Percentiles rank a stretch among this genome's conserved stretches.
Conservation (phyloP, 1,139 yeast species). For the Wickerhamomyces sp. region DNA sequence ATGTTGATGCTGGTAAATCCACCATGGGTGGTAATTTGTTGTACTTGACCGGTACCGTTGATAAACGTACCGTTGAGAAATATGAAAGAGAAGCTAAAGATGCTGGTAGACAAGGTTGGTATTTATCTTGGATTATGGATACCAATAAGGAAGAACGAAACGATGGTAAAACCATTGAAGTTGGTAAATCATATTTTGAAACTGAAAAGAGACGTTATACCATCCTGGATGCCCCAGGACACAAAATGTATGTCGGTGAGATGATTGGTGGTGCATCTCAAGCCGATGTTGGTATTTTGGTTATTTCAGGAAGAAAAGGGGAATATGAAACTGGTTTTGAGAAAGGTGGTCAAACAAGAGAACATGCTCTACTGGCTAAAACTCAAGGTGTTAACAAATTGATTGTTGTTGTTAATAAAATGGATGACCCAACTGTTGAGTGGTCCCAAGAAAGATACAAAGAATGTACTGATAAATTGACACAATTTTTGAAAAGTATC, state of each 20-base stretch:
- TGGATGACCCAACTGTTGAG: slow-evolving; percentile 95
- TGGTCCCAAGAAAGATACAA: slow-evolving; percentile 97
- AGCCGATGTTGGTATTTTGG: slow-evolving; percentile 96
- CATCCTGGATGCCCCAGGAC: slow-evolving; percentile 98
- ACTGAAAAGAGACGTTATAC: slow-evolving; percentile 98
- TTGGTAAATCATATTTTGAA: slow-evolving; percentile 95
- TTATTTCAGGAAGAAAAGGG: slow-evolving; percentile 97
- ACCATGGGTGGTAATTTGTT: slow-evolving; percentile 98
- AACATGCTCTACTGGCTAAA: slow-evolving; percentile 95
- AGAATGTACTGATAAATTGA: slow-evolving; percentile 86
- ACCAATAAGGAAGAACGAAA: slow-evolving; percentile 97
- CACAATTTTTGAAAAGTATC: slow-evolving; percentile 75
- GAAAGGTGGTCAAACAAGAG: slow-evolving; percentile 98
- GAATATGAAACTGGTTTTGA: slow-evolving; percentile 99
- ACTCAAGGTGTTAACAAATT: slow-evolving; percentile 96
- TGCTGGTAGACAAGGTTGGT: slow-evolving; percentile 99
- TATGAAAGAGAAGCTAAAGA: slow-evolving; percentile 98
- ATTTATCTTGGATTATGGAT: slow-evolving; percentile 98
- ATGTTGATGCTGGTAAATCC: slow-evolving; percentile 98
- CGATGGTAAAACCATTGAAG: slow-evolving; percentile 98
- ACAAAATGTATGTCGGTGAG: slow-evolving; percentile 95
- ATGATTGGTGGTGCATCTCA: slow-evolving; percentile 99
- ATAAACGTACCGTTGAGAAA: slow-evolving; percentile 98
- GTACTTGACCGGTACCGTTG: slow-evolving; percentile 92
- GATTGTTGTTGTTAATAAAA: slow-evolving; percentile 92